Evolutionary conservation across 805 yeast species (phyloP).

Genomic region (Saccharomyces kudriavzevii): DNA sequence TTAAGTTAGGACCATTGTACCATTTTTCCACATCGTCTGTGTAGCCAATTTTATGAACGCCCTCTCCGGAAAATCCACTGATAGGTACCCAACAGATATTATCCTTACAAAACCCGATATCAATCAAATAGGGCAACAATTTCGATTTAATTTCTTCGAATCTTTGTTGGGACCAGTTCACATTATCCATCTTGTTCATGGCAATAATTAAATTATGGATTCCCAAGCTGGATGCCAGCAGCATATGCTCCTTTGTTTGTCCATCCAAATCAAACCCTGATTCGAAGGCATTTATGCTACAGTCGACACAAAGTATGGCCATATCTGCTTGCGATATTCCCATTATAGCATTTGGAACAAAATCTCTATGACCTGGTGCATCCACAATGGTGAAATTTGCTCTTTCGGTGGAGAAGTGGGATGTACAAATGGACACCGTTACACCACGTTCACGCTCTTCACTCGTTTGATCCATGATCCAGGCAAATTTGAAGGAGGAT

Average conservation of each 20-base stretch:
- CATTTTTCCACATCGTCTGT: conserved; percentile 50
- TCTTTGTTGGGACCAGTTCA: conserved; percentile 86
- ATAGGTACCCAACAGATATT: conserved; percentile 90
- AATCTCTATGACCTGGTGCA: conserved; percentile 99
- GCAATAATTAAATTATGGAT: conserved; percentile 84
- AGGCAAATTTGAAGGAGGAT: conserved; percentile 96
- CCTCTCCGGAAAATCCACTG: conserved; percentile 94
- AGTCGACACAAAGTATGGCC: conserved; percentile 90
- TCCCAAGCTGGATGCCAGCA: conserved; percentile 94
- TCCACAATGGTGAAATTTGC: conserved; percentile 94
- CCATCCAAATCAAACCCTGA: conserved; percentile 98
- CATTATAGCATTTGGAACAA: conserved; percentile 96
- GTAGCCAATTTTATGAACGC: conserved; percentile 71
- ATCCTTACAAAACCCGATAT: conserved; percentile 75
- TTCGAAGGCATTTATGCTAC: conserved; percentile 97
- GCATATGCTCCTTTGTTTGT: conserved; percentile 94
- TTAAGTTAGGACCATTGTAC: conserved; percentile 83
- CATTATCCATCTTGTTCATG: conserved; percentile 84
- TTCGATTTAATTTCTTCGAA: conserved; percentile 85
- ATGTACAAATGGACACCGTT: conserved; percentile 96
- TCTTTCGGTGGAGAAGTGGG: conserved; percentile 89
- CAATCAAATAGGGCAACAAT: conserved; percentile 63
- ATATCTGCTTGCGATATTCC: conserved; percentile 99
- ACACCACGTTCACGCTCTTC: conserved; percentile 98
- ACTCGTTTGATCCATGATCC: conserved; percentile 98